Evolutionary conservation across 2,329 filamentous ascomycete genomes (phyloP).

Genomic region (Ceratocystis cubensis): DNA sequence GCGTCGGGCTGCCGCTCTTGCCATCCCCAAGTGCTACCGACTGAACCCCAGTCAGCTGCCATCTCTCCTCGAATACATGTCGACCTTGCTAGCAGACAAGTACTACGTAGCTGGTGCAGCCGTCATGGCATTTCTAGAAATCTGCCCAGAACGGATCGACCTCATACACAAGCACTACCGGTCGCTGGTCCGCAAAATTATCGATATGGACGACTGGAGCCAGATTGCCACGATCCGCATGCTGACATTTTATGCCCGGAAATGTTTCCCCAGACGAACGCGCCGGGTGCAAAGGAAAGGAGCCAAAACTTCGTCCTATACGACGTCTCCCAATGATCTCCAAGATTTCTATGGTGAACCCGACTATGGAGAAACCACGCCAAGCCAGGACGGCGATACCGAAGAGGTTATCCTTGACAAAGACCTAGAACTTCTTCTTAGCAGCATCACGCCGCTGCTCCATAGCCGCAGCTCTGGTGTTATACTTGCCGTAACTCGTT

Average conservation of each 20-base stretch:
- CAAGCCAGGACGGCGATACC: constrained; percentile 33
- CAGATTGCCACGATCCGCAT: constrained; percentile 73
- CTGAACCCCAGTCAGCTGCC: constrained; percentile 77
- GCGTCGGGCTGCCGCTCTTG: constrained; percentile 79
- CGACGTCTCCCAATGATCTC: constrained; percentile 32
- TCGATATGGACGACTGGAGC: constrained; percentile 99
- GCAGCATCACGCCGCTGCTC: constrained; percentile 67
- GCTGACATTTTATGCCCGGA: constrained; percentile 72
- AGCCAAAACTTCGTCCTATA: constrained; percentile 29
- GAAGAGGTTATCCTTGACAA: constrained; percentile 57
- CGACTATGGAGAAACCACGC: constrained; percentile 31
- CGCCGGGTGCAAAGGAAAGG: constrained; percentile 34
- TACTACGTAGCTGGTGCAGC: constrained; percentile 96
- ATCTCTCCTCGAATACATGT: constrained; percentile 71
- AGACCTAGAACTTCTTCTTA: constrained; percentile 70
- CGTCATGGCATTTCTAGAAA: constrained; percentile 73
- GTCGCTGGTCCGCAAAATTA: constrained; percentile 70
- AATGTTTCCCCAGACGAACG: constrained; percentile 67
- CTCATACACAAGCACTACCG: constrained; percentile 86
- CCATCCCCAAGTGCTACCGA: constrained; percentile 90
- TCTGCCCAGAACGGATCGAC: constrained; percentile 79
- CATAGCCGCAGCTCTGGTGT: constrained; percentile 90
- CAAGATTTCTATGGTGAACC: constrained; percentile 72
- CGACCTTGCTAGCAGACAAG: constrained; percentile 68
- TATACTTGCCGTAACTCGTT: constrained; percentile 72